Percentiles rank a stretch among this genome's conserved stretches.
Evolutionary conservation across 2,329 filamentous ascomycete species (phyloP).

Genomic region (Cyanodermella asteris): DNA sequence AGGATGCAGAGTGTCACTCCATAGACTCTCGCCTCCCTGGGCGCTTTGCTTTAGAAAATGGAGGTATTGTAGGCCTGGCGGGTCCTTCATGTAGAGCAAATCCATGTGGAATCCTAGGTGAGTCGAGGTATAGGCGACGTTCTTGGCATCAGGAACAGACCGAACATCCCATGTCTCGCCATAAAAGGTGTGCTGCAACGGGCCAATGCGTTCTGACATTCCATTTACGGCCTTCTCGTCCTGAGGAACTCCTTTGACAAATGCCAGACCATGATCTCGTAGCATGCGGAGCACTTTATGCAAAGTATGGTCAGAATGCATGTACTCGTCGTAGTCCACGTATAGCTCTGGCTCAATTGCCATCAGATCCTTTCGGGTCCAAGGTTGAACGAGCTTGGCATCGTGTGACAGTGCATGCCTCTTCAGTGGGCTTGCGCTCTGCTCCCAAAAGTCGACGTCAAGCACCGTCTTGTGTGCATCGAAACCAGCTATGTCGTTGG

Average conservation of each 20-base stretch:
- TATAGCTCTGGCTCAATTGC: slow-evolving; percentile 2
- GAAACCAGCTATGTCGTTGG: slow-evolving; percentile 2
- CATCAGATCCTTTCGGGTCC: not conserved
- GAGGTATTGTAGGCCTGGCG: slow-evolving; percentile 65
- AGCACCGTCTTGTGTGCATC: slow-evolving; percentile 1
- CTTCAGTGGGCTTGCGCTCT: not conserved
- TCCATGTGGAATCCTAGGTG: slow-evolving; percentile 85
- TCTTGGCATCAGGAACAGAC: slow-evolving; percentile 62
- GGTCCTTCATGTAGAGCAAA: slow-evolving; percentile 60
- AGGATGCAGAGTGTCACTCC: slow-evolving; percentile 52
- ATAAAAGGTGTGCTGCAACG: slow-evolving; percentile 72
- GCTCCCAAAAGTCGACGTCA: not conserved
- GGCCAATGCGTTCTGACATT: slow-evolving; percentile 53
- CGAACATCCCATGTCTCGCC: slow-evolving; percentile 78
- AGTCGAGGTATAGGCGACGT: slow-evolving; percentile 72
- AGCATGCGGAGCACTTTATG: slow-evolving; percentile 41
- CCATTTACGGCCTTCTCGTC: slow-evolving; percentile 41
- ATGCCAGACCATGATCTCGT: slow-evolving; percentile 47
- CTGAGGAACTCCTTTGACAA: slow-evolving; percentile 52
- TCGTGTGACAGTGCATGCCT: not conserved
- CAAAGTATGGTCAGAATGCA: slow-evolving; percentile 36
- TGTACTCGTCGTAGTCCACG: slow-evolving; percentile 45
- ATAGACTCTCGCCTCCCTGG: slow-evolving; percentile 64
- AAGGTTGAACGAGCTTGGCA: not conserved
- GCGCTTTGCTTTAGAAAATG: slow-evolving; percentile 72